phyloP scores from a whole-genome alignment of 1,284 basidiomycete genomes.

The Ceratobasidium sp. region DNA sequence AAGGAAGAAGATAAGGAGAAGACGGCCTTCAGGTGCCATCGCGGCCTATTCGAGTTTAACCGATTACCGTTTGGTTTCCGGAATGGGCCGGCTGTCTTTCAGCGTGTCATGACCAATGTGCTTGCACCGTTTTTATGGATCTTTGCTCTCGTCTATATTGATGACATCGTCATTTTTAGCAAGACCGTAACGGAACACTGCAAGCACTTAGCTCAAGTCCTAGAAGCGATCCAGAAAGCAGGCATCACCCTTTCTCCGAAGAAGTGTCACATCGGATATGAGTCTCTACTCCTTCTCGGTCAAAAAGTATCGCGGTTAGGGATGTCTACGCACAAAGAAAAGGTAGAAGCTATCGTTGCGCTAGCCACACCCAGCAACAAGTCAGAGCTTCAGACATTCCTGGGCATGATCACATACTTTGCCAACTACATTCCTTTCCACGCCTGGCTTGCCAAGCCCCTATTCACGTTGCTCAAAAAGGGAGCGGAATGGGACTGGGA shows the following conservation, averaged over 20 bases:
- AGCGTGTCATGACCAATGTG: constrained; percentile 59
- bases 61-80: constrained; percentile 62
- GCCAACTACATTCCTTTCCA: constrained; percentile 55
- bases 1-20: constrained; percentile 54
- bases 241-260: constrained; percentile 57
- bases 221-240: constrained; percentile 53
- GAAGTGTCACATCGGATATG: constrained; percentile 58
- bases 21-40: constrained; percentile 60
- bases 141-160: constrained; percentile 65
- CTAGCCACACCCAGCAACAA: constrained; percentile 53
- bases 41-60: constrained; percentile 60
- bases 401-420: constrained; percentile 57
- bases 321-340: constrained; percentile 56
- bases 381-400: constrained; percentile 54
- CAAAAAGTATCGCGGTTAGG: constrained; percentile 58
- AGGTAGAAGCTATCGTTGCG: constrained; percentile 53
- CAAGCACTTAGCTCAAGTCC: constrained; percentile 54
- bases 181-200: constrained; percentile 57
- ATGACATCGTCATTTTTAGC: constrained; percentile 57
- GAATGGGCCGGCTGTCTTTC: constrained; percentile 61
- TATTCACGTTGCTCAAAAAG: constrained; percentile 42
- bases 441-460: constrained; percentile 51
- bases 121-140: constrained; percentile 60
- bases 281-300: constrained; percentile 56
- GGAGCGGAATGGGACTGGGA: constrained; percentile 33